Evolutionary conservation across 805 yeast genomes (phyloP).

Genomic region (Lachancea sp.): DNA sequence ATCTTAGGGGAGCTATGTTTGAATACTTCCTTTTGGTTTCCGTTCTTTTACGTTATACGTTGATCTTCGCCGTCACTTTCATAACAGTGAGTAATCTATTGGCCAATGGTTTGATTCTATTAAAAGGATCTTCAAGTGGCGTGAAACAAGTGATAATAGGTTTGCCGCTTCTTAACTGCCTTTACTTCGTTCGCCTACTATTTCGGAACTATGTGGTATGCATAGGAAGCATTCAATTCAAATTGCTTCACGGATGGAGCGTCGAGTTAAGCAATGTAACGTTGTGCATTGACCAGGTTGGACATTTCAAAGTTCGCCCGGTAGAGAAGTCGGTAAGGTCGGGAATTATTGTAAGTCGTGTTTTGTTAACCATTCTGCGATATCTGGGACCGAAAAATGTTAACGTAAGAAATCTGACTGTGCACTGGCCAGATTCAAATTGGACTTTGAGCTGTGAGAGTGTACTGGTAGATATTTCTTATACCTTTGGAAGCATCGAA

Average conservation of each 20-base stretch:
- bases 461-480: not conserved
- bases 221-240: not conserved
- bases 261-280: not conserved
- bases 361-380: not conserved
- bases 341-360: not conserved
- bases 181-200: not conserved
- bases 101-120: not conserved
- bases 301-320: not conserved
- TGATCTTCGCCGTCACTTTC: not conserved
- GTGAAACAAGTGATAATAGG: not conserved
- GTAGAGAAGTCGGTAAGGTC: no score
- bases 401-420: not conserved
- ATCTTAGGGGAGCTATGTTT: not conserved
- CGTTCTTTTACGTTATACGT: not conserved
- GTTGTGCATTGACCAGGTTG: not conserved
- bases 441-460: not conserved
- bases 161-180: not conserved
- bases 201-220: not conserved
- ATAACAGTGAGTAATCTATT: not conserved
- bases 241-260: not conserved
- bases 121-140: not conserved
- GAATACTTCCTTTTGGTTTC: not conserved
- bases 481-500: not conserved
- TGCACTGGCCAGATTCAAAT: not conserved
- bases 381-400: not conserved